A percentile compares a stretch with the other conserved stretches of the same genome.
These are phyloP conservation scores for Neopestalotiopsis clavispora DNA, from an alignment of 2,329 filamentous ascomycete genomes.

Conservation along the genomic window DNA sequence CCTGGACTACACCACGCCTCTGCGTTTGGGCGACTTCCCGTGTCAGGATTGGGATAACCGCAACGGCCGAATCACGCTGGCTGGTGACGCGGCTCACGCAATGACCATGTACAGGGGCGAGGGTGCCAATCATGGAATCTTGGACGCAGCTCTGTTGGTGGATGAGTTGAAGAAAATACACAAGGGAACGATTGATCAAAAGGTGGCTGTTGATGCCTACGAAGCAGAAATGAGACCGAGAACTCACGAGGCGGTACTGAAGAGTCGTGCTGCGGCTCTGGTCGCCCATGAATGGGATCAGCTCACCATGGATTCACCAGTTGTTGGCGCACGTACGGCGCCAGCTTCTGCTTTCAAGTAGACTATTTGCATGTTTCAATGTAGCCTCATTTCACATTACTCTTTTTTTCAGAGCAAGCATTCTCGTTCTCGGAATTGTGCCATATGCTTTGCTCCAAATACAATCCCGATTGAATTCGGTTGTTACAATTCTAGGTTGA, in stretches of 20 bases:
- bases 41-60: conserved; percentile 46
- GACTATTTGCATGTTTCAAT: background rate
- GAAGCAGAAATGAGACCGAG: conserved; percentile 11
- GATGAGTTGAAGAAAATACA: conserved; percentile 18
- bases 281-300: background rate
- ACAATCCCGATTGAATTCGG: background rate
- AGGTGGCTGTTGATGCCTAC: background rate
- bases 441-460: no score
- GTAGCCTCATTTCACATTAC: background rate
- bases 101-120: conserved; percentile 60
- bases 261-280: conserved; percentile 31
- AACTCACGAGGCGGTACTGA: conserved; percentile 12
- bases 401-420: no score
- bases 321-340: conserved; percentile 1
- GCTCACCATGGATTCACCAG: background rate
- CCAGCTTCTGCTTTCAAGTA: conserved; percentile 6
- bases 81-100: conserved; percentile 61
- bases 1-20: conserved; percentile 21
- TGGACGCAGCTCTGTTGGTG: conserved; percentile 40
- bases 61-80: conserved; percentile 49
- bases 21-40: conserved; percentile 40
- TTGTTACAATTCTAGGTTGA: background rate
- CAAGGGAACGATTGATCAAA: conserved; percentile 5
- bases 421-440: no score
- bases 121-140: conserved; percentile 44